Conservation (phyloP, 2,329 filamentous ascomycete species). For the Daldinia sp. region DNA sequence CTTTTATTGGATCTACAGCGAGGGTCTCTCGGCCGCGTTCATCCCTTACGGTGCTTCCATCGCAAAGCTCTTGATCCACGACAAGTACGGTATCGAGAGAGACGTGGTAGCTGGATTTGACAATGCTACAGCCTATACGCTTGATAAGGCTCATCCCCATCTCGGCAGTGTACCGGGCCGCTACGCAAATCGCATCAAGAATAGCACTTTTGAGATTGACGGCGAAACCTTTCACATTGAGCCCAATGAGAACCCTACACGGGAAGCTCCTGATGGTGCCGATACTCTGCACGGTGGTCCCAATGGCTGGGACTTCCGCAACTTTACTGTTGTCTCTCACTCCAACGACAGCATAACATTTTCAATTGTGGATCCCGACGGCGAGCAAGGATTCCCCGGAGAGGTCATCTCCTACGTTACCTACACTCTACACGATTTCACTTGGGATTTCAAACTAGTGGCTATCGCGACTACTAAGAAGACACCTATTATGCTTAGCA, state of each 20-base stretch:
- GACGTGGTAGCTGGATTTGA: constrained; percentile 82
- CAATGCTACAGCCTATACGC: constrained; percentile 77
- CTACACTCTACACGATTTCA: constrained; percentile 74
- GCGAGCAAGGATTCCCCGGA: constrained; percentile 81
- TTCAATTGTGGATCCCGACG: constrained; percentile 77
- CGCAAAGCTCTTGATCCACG: constrained; percentile 76
- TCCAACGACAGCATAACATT: constrained; percentile 78
- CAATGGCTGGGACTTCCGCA: constrained; percentile 81
- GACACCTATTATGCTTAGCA: constrained; percentile 85
- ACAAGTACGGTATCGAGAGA: constrained; percentile 74
- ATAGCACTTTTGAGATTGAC: constrained; percentile 78
- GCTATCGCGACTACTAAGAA: constrained; percentile 78
- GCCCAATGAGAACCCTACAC: constrained; percentile 72
- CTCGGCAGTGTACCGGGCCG: constrained; percentile 79
- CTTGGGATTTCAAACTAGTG: constrained; percentile 80
- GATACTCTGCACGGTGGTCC: constrained; percentile 78
- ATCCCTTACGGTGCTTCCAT: constrained; percentile 81
- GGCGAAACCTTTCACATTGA: constrained; percentile 69
- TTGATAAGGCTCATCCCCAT: constrained; percentile 75
- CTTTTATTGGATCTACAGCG: constrained; percentile 78
- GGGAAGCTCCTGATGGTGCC: constrained; percentile 63
- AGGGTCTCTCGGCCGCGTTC: constrained; percentile 75
- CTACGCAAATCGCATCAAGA: constrained; percentile 85
- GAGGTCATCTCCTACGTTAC: constrained; percentile 80
- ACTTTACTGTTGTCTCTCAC: constrained; percentile 80